Evolutionary conservation across 106 monocot genomes (phyloP), one percentile per base, ranked within the genome.

Genomic region (Chionographis japonica): DNA sequence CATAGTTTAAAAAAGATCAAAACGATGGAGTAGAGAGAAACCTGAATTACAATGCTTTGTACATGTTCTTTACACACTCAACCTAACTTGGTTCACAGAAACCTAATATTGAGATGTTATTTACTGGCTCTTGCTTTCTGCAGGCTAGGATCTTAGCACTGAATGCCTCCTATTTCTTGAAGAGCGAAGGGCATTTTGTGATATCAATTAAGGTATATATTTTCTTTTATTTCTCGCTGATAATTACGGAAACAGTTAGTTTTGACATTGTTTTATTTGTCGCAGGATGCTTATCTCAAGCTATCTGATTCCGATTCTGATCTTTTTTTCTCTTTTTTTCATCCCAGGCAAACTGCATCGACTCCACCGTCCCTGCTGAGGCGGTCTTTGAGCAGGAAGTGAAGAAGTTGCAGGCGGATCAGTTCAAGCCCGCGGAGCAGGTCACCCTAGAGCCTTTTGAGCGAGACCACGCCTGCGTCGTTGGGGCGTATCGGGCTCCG

Each of bases 381-480:
- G 89, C 89, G 0, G 95, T 97, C 8, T 97, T 97, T 73, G 92
- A 92, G 0, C 77, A 75, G 49, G 95, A 92, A 74, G 95, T 95
- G 40, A 89, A 91, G 84, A 91, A 82, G 68, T 73, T 95, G 59
- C 86, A 89, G 27, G 88, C 79, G 0, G 95, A 95, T 37, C 91
- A 91, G 68, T 92, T 97, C 86, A 97, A 97, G 68, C 95, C 92
- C 1, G 61, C 78, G 0, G 95, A 92, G 69, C 92, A 92, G 75
- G 92, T 97, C 0, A 97, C 95, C 0, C 72, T 92, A 4, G 95
- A 97, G 60, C 95, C 95, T 2, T 97, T 92, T 62, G 92, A 97
- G 70, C 79, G 95, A 2, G 95, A 97, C 58, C 95, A 97, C 73
- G 95, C 92, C 56, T 97, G 95, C 63, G 95, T 92, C 36, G 92